Percentiles rank a stretch among this genome's conserved stretches.
phyloP scores from a whole-genome alignment of 495 filamentous ascomycete species.

The Amorphotheca resinae region DNA sequence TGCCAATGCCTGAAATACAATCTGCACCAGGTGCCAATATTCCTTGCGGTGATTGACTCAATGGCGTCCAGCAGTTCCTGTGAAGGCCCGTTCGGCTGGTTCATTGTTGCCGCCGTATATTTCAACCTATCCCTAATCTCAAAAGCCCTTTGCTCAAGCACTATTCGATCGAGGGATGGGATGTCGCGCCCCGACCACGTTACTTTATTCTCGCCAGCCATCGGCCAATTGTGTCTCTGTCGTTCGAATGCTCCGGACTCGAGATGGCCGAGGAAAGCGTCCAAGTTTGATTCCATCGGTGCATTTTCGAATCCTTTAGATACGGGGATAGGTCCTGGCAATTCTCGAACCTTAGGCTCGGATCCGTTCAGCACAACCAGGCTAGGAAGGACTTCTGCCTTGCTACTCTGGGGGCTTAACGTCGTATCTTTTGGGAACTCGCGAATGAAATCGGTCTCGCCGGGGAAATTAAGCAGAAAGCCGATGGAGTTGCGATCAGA shows the following conservation, averaged over 20 bases:
- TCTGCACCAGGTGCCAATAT: conserved; percentile 14
- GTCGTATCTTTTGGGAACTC: conserved; percentile 14
- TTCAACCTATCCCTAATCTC: conserved; percentile 20
- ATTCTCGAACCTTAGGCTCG: background rate
- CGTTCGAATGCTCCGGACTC: conserved; percentile 14
- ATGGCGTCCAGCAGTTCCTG: conserved; percentile 12
- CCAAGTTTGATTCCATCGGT: conserved; percentile 9
- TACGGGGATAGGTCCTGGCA: background rate
- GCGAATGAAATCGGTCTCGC: conserved; percentile 16
- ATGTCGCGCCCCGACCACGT: conserved; percentile 9
- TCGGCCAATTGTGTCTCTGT: conserved; percentile 14
- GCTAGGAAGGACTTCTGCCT: background rate
- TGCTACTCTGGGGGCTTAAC: conserved; percentile 5
- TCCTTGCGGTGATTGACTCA: conserved; percentile 11
- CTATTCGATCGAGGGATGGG: conserved; percentile 8
- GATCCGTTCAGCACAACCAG: background rate
- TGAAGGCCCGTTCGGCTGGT: conserved; percentile 8
- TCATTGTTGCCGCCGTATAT: conserved; percentile 12
- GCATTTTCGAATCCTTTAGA: conserved; percentile 8
- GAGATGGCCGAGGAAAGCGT: conserved; percentile 13
- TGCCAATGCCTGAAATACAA: conserved; percentile 22
- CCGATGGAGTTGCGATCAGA: conserved; percentile 21
- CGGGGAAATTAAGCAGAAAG: conserved; percentile 18
- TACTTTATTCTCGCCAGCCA: conserved; percentile 15
- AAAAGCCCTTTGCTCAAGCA: conserved; percentile 17